phyloP scores from a whole-genome alignment of 768 basidiomycete species.

The Podaxis sp. region DNA sequence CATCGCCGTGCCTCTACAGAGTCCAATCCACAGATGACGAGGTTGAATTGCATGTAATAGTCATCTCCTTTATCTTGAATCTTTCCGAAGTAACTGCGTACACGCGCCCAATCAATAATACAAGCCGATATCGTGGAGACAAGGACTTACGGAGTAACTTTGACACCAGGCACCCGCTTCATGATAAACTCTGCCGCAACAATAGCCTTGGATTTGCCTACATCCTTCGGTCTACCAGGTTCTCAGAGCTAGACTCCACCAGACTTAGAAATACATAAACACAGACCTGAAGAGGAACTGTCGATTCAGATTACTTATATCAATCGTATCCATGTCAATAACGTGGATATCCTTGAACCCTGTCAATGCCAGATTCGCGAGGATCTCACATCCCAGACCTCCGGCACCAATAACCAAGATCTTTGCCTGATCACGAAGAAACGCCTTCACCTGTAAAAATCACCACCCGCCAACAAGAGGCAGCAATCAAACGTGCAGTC shows the following conservation, averaged over 20 bases:
- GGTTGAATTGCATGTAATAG: slow-evolving; percentile 95
- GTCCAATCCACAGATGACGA: slow-evolving; percentile 96
- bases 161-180: slow-evolving; percentile 94
- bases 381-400: slow-evolving; percentile 95
- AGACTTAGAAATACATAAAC: neutral
- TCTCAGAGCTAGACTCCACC: neutral
- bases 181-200: slow-evolving; percentile 96
- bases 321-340: slow-evolving; percentile 99
- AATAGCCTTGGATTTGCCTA: slow-evolving; percentile 91
- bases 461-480: neutral
- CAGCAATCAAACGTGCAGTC: neutral
- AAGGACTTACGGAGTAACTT: slow-evolving; percentile 84
- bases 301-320: slow-evolving; percentile 97
- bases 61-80: slow-evolving; percentile 97
- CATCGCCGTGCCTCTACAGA: slow-evolving; percentile 96
- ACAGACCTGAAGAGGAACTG: slow-evolving; percentile 95
- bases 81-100: slow-evolving; percentile 85
- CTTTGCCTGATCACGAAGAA: slow-evolving; percentile 82
- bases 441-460: slow-evolving; percentile 72
- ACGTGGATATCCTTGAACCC: slow-evolving; percentile 99
- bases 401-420: slow-evolving; percentile 98
- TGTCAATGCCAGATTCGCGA: slow-evolving; percentile 92
- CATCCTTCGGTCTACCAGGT: slow-evolving; percentile 71
- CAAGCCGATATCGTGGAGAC: neutral
- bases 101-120: slow-evolving; percentile 4